Base-by-base conservation (phyloP, 805 yeast genomes). In the Yarrowia bubula region DNA sequence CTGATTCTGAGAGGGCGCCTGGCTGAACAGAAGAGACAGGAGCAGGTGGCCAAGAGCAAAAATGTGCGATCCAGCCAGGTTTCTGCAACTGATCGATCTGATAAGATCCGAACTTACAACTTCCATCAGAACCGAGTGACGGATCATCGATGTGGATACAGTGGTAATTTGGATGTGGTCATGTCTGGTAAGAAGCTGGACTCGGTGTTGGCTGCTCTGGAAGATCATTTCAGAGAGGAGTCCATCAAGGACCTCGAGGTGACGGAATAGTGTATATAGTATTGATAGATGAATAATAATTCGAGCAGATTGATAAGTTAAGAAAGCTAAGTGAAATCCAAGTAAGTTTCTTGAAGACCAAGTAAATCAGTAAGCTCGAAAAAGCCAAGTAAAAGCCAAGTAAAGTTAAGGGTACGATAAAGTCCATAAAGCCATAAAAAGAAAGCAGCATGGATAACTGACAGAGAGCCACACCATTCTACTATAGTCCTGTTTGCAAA, bases 61-160 rank as follows among this genome's bases (percentile, higher is more conserved):
- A 80, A 80, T 57, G 82, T 85, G 65, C 79, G 98, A 66, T 84
- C 87, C 1, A 90, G 86, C 58, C 98, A 92, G 74, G 98, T 95
- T 4, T 81, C 90, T 0, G 83, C 95, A 0, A 90, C 96, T 0
- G 97, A 92, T 71, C 81, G 99, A 65, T 86, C 96, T 3, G 98
- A 95, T 72, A 95, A 93, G 76, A 88, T 93, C 68, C 80, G 98
- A 70, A 95, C 99, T 0, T 95, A 95, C 75, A 95, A 95, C 72
- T 93, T 83, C 70, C 92, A 96, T 8, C 98, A 95, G 71, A 92
- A 92, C 73, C 81, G 99, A 70, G 84, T 95, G 57, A 92, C 98
- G 0, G 99, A 95, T 71, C 99, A 95, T 72, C 79, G 99, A 58
- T 91, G 97, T 72, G 92, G 92, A 1, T 84, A 76, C 70, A 85